Evolutionary conservation across 768 basidiomycete genomes (phyloP).

Genomic region (Gyrodon lividus): DNA sequence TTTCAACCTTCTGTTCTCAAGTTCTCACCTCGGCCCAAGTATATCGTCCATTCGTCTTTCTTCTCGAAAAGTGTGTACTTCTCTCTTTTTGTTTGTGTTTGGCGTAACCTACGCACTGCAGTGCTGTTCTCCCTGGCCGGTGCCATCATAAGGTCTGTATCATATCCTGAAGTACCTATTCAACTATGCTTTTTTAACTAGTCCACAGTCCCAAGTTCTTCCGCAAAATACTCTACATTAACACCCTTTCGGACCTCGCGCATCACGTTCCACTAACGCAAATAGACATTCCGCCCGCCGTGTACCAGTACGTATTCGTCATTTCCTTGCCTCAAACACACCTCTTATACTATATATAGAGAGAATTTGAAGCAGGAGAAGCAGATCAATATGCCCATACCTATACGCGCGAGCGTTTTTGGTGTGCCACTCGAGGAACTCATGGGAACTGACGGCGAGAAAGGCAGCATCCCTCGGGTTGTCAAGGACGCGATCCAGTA

Average conservation of each 20-base stretch:
- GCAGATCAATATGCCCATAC: slow-evolving; percentile 64
- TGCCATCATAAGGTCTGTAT: slow-evolving; percentile 74
- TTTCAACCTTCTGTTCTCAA: neutral
- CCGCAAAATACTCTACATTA: slow-evolving; percentile 74
- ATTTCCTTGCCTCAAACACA: neutral
- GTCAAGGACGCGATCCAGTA: slow-evolving; percentile 74
- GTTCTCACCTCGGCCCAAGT: slow-evolving; percentile 43
- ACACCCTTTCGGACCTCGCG: slow-evolving; percentile 77
- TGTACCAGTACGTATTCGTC: slow-evolving; percentile 65
- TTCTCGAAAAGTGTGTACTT: slow-evolving; percentile 74
- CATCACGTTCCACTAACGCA: slow-evolving; percentile 79
- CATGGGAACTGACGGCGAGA: slow-evolving; percentile 84
- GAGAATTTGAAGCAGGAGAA: slow-evolving; percentile 78
- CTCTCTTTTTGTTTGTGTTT: neutral
- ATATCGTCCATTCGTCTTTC: slow-evolving; percentile 84
- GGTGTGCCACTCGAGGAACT: slow-evolving; percentile 79
- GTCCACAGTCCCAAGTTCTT: slow-evolving; percentile 81
- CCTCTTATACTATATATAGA: slow-evolving; percentile 38
- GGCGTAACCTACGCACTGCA: slow-evolving; percentile 29
- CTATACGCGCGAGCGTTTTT: slow-evolving; percentile 63
- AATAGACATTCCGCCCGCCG: slow-evolving; percentile 80
- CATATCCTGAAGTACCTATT: neutral
- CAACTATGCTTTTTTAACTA: neutral
- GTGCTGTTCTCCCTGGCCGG: slow-evolving; percentile 90
- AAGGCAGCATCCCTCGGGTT: slow-evolving; percentile 77